Conservation (phyloP, 1,284 basidiomycete species). For the Thecaphora thlaspeos region DNA sequence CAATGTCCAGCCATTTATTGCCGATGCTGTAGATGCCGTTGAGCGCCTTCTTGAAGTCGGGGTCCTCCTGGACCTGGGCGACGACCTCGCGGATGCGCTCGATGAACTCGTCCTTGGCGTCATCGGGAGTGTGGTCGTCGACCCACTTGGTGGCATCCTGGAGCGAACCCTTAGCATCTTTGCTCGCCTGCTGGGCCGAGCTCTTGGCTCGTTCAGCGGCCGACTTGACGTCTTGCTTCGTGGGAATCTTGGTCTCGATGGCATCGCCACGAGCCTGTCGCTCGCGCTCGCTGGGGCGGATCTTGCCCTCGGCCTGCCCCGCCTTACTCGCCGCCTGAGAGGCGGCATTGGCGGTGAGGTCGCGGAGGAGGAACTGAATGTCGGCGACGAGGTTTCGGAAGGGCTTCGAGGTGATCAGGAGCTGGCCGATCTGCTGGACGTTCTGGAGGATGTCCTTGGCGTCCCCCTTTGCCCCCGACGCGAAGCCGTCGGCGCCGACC, state of each 20-base stretch:
- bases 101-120: constrained; percentile 60
- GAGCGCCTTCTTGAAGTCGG: constrained; percentile 59
- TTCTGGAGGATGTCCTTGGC: constrained; percentile 57
- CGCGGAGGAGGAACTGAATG: constrained; percentile 59
- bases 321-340: constrained; percentile 46
- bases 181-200: constrained; percentile 58
- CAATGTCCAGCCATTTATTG: constrained; percentile 61
- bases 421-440: constrained; percentile 59
- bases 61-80: constrained; percentile 50
- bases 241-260: constrained; percentile 41
- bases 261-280: constrained; percentile 50
- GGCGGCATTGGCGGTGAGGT: constrained; percentile 60
- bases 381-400: constrained; percentile 60
- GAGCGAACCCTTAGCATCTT: constrained; percentile 53
- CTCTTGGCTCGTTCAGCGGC: constrained; percentile 57
- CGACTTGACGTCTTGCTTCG: constrained; percentile 55
- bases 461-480: constrained; percentile 55
- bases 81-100: constrained; percentile 59
- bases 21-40: constrained; percentile 59
- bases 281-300: constrained; percentile 40
- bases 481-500: constrained; percentile 51
- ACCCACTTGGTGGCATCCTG: constrained; percentile 53
- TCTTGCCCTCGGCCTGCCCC: constrained; percentile 47
- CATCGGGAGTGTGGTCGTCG: constrained; percentile 61
- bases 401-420: constrained; percentile 59